Percentiles rank a stretch among this genome's conserved stretches.
phyloP scores from a whole-genome alignment of 495 filamentous ascomycete species.

The Penicillium salamii region DNA sequence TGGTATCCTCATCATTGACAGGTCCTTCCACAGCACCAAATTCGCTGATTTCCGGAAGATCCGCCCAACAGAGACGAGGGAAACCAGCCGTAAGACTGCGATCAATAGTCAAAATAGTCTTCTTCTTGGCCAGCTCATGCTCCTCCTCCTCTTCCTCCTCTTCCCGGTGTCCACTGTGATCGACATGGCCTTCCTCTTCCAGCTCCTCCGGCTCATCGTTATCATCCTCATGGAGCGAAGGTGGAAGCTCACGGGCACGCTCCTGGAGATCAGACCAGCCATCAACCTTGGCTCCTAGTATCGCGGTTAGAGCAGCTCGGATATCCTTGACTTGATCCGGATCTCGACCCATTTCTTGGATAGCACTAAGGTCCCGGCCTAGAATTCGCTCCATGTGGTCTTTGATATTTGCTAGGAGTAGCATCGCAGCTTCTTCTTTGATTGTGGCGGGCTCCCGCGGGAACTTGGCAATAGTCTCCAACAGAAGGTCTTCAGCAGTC shows the following conservation, averaged over 20 bases:
- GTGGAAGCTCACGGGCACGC: conserved; percentile 39
- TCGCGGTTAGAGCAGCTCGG: conserved; percentile 44
- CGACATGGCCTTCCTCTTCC: not conserved
- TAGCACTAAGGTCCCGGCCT: conserved; percentile 43
- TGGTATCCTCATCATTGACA: conserved; percentile 47
- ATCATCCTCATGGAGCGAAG: conserved; percentile 40
- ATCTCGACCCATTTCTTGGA: conserved; percentile 49
- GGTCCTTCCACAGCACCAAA: conserved; percentile 37
- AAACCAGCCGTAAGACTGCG: conserved; percentile 44
- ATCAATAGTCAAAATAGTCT: conserved; percentile 44
- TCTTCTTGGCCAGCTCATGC: conserved; percentile 35
- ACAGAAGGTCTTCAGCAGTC: conserved; percentile 44
- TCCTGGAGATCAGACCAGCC: conserved; percentile 48
- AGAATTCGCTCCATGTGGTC: conserved; percentile 51
- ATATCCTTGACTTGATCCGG: conserved; percentile 49
- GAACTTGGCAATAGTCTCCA: conserved; percentile 49
- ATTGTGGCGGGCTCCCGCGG: conserved; percentile 46
- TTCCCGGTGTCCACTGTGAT: not conserved
- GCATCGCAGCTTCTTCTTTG: conserved; percentile 49
- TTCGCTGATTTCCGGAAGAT: conserved; percentile 45
- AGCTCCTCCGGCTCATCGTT: not conserved
- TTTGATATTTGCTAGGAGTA: conserved; percentile 49
- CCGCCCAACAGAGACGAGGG: conserved; percentile 47
- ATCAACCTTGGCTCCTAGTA: conserved; percentile 47
- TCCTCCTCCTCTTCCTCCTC: conserved; percentile 16